Evolutionary conservation across 1,284 basidiomycete genomes (phyloP).

Genomic region (Ceratobasidium sp.): DNA sequence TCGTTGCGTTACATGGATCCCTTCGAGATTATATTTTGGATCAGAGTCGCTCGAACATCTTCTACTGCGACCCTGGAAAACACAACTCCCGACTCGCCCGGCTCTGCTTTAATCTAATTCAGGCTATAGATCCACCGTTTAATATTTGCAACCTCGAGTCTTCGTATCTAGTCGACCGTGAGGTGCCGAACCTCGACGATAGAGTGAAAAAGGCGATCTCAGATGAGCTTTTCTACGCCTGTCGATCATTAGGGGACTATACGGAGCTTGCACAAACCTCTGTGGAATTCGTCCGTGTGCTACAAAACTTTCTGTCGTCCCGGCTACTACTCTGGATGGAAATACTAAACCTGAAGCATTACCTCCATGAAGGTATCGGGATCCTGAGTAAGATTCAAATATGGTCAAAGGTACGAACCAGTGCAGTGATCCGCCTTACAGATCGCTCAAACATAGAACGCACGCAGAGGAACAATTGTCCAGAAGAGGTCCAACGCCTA

Average conservation of each 20-base stretch:
- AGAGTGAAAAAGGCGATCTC: neutral
- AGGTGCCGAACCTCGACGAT: neutral
- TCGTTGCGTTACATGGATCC: neutral
- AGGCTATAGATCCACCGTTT: neutral
- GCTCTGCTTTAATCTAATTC: neutral
- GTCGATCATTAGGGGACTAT: neutral
- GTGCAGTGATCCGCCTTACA: neutral
- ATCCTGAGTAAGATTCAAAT: neutral
- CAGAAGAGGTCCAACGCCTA: neutral
- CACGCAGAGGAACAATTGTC: neutral
- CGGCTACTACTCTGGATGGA: constrained; percentile 12
- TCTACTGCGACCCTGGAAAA: constrained; percentile 1
- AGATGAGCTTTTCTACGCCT: neutral
- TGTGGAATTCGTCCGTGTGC: neutral
- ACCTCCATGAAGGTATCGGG: neutral
- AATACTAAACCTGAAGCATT: neutral
- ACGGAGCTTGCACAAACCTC: neutral
- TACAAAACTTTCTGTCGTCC: neutral
- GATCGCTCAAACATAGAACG: neutral
- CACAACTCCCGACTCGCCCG: neutral
- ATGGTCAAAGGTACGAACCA: neutral
- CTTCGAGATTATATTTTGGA: neutral
- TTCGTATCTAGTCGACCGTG: neutral
- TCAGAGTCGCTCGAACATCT: neutral
- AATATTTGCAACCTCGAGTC: constrained; percentile 20